phyloP scores from a whole-genome alignment of 1,284 basidiomycete species.

The Gymnopus androsaceus region DNA sequence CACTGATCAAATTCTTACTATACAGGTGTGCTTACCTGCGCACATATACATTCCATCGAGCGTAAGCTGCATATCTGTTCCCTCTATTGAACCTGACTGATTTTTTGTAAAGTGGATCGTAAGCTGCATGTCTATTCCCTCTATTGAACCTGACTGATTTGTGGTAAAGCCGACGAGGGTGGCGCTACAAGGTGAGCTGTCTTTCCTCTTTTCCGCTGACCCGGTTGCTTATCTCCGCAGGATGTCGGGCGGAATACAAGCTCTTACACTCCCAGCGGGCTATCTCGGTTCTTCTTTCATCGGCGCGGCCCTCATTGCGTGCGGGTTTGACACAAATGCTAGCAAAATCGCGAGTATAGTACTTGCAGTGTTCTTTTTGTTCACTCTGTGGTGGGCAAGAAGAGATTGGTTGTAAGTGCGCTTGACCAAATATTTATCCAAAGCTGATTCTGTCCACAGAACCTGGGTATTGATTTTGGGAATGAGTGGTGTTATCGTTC shows the following conservation, averaged over 20 bases:
- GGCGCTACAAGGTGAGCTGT: slow-evolving; percentile 90
- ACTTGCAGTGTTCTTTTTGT: slow-evolving; percentile 84
- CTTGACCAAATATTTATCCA: too few relatives aligned
- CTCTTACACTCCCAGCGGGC: slow-evolving; percentile 86
- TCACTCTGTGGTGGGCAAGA: slow-evolving; percentile 91
- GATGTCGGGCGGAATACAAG: slow-evolving; percentile 91
- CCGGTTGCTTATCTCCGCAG: too few relatives aligned
- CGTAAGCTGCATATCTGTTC: slow-evolving; percentile 44
- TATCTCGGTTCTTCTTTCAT: slow-evolving; percentile 93
- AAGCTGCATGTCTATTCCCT: slow-evolving; percentile 30
- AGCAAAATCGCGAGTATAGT: slow-evolving; percentile 87
- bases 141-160: slow-evolving; percentile 22
- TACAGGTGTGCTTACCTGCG: slow-evolving; percentile 90
- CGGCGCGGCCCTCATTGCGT: slow-evolving; percentile 80
- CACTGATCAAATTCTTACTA: too few relatives aligned
- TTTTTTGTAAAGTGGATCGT: slow-evolving; percentile 68
- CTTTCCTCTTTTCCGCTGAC: too few relatives aligned
- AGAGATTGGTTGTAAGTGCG: slow-evolving; percentile 73
- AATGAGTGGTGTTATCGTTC: slow-evolving; percentile 71
- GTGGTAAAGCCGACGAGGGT: slow-evolving; percentile 79
- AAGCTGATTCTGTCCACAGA: slow-evolving; percentile 34
- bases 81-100: slow-evolving; percentile 20
- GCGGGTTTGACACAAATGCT: slow-evolving; percentile 93
- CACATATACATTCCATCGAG: slow-evolving; percentile 85
- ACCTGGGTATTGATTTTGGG: slow-evolving; percentile 76